A percentile compares a stretch with the other conserved stretches of the same genome.
phyloP scores from a whole-genome alignment of 306 rosid genomes.

The Dryas drummondii region DNA sequence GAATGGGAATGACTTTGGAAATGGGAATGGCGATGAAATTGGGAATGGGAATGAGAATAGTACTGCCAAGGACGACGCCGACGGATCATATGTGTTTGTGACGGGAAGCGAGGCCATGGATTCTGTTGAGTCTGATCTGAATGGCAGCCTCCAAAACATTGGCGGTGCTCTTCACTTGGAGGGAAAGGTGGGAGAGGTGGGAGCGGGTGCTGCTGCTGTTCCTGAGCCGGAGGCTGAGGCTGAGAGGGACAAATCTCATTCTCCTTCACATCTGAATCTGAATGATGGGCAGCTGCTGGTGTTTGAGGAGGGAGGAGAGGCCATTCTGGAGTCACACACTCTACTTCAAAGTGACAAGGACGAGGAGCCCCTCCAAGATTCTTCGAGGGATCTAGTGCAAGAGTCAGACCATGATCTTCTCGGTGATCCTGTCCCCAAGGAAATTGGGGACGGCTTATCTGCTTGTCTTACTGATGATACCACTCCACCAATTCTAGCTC shows the following conservation, averaged over 20 bases:
- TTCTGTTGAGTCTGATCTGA: constrained; percentile 44
- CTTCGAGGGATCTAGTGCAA: not conserved
- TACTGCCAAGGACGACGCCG: constrained; percentile 34
- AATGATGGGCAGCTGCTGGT: not conserved
- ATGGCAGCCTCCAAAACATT: not conserved
- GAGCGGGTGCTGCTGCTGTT: not conserved
- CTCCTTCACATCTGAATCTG: not conserved
- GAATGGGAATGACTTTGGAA: not conserved
- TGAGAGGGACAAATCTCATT: not conserved
- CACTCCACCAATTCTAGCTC: not conserved
- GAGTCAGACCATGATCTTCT: not conserved
- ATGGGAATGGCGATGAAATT: constrained; percentile 10
- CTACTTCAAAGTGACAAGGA: not conserved
- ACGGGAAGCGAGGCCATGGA: constrained; percentile 27
- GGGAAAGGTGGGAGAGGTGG: not conserved
- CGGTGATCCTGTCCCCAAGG: not conserved
- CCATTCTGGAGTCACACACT: not conserved
- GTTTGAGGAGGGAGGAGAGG: constrained; percentile 21
- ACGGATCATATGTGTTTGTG: constrained; percentile 40
- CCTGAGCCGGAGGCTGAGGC: not conserved
- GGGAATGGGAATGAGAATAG: constrained; percentile 21
- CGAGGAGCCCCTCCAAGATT: not conserved
- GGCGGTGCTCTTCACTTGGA: constrained; percentile 1
- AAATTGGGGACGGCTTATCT: constrained; percentile 4
- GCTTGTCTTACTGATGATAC: constrained; percentile 7